Conservation (phyloP, 2,329 filamentous ascomycete species). For the Colletotrichum zoysiae region DNA sequence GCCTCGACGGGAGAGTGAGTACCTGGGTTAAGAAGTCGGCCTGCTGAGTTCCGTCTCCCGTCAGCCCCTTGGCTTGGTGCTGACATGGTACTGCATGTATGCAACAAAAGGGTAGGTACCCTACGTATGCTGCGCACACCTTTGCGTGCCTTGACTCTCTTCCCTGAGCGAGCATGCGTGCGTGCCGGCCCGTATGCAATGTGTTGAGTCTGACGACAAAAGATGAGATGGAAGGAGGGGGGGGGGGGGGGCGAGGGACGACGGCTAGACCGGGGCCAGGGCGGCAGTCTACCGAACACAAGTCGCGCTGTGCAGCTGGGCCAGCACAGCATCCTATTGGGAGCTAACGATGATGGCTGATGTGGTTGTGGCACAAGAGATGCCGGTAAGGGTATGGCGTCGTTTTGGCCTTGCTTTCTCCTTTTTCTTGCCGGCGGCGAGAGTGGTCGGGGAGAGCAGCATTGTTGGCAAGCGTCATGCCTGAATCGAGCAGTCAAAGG, state of each 20-base stretch:
- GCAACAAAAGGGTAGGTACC: constrained; percentile 6
- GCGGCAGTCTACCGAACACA: constrained; percentile 13
- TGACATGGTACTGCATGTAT: constrained; percentile 15
- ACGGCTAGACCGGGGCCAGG: constrained; percentile 5
- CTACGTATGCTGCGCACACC: background rate
- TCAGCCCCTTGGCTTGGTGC: constrained; percentile 26
- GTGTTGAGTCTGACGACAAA: constrained; percentile 13
- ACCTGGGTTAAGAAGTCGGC: constrained; percentile 17
- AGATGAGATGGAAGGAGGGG: constrained; percentile 12
- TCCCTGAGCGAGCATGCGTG: background rate
- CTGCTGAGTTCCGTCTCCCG: constrained; percentile 26
- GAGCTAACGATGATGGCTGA: constrained; percentile 36
- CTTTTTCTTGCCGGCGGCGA: constrained; percentile 23
- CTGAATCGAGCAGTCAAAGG: constrained; percentile 17
- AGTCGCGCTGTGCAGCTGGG: constrained; percentile 8
- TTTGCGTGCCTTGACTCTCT: background rate
- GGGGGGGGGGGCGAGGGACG: background rate
- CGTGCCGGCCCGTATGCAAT: background rate
- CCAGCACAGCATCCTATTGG: constrained; percentile 12
- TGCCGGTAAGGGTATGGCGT: constrained; percentile 33
- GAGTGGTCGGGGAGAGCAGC: constrained; percentile 6
- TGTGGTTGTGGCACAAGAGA: constrained; percentile 32
- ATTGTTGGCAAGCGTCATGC: background rate
- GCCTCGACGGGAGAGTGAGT: constrained; percentile 1
- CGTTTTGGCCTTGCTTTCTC: constrained; percentile 34